Evolutionary conservation across 768 basidiomycete species (phyloP).

Genomic region (Leccinum broughii): DNA sequence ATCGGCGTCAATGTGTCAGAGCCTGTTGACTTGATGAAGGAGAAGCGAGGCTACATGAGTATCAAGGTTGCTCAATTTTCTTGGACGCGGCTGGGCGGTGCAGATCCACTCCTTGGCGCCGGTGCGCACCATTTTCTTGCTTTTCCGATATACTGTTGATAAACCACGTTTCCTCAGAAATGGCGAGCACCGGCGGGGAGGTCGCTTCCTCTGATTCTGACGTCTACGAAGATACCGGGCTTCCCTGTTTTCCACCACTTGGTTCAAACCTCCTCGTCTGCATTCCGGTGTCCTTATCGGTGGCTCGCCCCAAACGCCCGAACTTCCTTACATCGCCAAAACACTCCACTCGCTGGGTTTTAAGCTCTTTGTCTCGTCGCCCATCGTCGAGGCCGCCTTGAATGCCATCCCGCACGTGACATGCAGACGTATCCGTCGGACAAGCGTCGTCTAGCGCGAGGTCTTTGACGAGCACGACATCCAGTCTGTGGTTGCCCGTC

Average conservation of each 20-base stretch:
- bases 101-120: conserved; percentile 95
- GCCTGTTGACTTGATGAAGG: conserved; percentile 88
- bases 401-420: conserved; percentile 74
- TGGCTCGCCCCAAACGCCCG: conserved; percentile 84
- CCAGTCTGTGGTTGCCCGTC: conserved; percentile 91
- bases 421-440: conserved; percentile 89
- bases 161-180: conserved; percentile 53
- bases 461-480: conserved; percentile 96
- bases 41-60: conserved; percentile 85
- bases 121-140: conserved; percentile 50
- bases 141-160: conserved; percentile 3
- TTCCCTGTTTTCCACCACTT: conserved; percentile 90
- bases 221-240: conserved; percentile 94
- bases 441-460: conserved; percentile 88
- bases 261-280: conserved; percentile 86
- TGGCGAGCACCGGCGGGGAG: conserved; percentile 93
- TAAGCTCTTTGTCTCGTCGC: conserved; percentile 90
- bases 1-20: conserved; percentile 83
- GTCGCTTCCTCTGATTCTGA: conserved; percentile 95
- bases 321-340: conserved; percentile 83
- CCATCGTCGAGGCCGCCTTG: conserved; percentile 76
- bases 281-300: conserved; percentile 90
- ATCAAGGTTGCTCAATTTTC: conserved; percentile 99
- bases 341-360: conserved; percentile 84
- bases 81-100: conserved; percentile 94